Evolutionary conservation across 495 filamentous ascomycete species (phyloP).

Genomic region (Neurospora tetraspora): DNA sequence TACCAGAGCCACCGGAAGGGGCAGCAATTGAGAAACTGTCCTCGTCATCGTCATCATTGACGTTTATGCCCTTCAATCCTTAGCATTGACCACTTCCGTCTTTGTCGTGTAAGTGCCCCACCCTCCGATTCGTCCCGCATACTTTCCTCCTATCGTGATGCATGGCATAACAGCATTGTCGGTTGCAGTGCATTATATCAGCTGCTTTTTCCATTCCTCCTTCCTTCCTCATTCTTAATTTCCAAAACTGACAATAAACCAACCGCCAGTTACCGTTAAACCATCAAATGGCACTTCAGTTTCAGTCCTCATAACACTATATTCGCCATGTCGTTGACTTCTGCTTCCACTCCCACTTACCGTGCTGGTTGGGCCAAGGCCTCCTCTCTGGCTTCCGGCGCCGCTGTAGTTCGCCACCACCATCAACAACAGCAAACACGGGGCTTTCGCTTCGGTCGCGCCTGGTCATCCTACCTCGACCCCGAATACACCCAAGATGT

Average conservation of each 20-base stretch:
- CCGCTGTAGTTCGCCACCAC: conserved; percentile 7
- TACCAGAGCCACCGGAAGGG: neutral
- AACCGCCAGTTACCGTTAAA: neutral
- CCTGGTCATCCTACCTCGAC: conserved; percentile 33
- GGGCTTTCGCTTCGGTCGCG: conserved; percentile 32
- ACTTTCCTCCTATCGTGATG: neutral
- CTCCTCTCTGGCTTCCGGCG: conserved; percentile 9
- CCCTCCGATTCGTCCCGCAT: neutral
- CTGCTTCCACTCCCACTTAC: conserved; percentile 18
- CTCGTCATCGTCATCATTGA: neutral
- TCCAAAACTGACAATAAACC: neutral
- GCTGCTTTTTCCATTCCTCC: neutral
- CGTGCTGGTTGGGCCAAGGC: conserved; percentile 19
- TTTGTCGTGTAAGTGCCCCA: neutral
- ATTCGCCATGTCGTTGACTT: conserved; percentile 28
- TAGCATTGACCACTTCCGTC: neutral
- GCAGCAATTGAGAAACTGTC: neutral
- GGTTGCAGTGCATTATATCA: neutral
- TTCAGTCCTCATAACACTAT: neutral
- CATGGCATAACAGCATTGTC: neutral
- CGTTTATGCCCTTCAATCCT: neutral
- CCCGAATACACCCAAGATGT: conserved; percentile 26
- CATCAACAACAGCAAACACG: conserved; percentile 29
- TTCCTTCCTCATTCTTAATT: neutral
- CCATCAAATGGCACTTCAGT: neutral